A percentile compares a stretch with the other conserved stretches of the same genome.
Conservation (phyloP, 2,329 filamentous ascomycete genomes). For the Geoglossum cookeanum region DNA sequence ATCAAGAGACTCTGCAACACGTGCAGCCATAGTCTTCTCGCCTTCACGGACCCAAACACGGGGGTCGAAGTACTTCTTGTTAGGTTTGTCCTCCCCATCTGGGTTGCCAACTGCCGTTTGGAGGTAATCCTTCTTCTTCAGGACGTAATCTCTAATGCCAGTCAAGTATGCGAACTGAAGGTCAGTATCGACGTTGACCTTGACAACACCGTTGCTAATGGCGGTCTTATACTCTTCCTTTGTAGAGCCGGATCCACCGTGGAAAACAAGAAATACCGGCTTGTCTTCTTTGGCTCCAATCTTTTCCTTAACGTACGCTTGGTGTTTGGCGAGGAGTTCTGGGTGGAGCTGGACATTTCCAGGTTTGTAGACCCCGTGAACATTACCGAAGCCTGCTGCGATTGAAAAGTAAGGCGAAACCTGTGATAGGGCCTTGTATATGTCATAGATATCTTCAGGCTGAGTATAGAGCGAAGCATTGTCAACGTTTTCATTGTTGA, state of each 20-base stretch:
- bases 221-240: conserved; percentile 82
- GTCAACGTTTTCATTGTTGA: conserved; percentile 96
- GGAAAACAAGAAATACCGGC: conserved; percentile 98
- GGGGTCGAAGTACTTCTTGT: conserved; percentile 91
- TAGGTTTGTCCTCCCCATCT: conserved; percentile 90
- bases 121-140: conserved; percentile 91
- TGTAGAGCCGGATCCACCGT: conserved; percentile 82
- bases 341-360: conserved; percentile 95
- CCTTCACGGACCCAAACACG: conserved; percentile 92
- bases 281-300: conserved; percentile 53
- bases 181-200: conserved; percentile 98
- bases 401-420: conserved; percentile 97
- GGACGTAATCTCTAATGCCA: conserved; percentile 87
- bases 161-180: conserved; percentile 86
- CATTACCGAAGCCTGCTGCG: conserved; percentile 94
- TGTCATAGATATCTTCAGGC: conserved; percentile 84
- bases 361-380: conserved; percentile 97
- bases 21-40: conserved; percentile 86
- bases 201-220: conserved; percentile 87
- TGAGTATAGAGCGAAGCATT: conserved; percentile 96
- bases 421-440: conserved; percentile 66
- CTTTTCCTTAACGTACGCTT: conserved; percentile 74
- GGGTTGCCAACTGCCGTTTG: conserved; percentile 79
- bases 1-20: conserved; percentile 61
- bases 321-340: conserved; percentile 91